Conservation (phyloP, 106 monocot species). For the Narthecium ossifragum region DNA sequence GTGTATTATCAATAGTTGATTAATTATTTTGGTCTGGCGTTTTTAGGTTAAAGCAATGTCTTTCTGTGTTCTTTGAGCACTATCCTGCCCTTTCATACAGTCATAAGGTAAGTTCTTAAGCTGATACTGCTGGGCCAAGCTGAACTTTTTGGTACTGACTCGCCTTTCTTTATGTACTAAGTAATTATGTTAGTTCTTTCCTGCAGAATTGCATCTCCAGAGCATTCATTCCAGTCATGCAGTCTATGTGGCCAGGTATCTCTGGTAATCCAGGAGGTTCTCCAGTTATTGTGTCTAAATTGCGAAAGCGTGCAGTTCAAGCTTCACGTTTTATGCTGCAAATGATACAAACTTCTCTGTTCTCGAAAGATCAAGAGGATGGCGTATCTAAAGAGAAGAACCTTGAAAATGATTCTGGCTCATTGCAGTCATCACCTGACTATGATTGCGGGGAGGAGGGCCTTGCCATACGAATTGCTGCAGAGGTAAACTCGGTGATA, state of each 20-base stretch:
- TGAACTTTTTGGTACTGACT: too few relatives aligned
- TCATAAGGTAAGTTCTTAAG: conserved; percentile 68
- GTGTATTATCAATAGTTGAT: background rate
- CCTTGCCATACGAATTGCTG: conserved; percentile 81
- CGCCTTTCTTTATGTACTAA: too few relatives aligned
- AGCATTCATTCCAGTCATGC: conserved; percentile 77
- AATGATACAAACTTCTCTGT: conserved; percentile 81
- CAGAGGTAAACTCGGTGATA: conserved; percentile 47
- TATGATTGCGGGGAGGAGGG: conserved; percentile 68
- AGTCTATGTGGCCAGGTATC: conserved; percentile 87
- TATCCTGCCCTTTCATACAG: conserved; percentile 59
- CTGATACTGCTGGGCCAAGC: background rate
- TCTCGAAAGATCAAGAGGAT: conserved; percentile 32
- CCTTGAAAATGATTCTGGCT: conserved; percentile 12
- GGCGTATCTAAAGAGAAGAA: conserved; percentile 16
- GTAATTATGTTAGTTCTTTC: too few relatives aligned
- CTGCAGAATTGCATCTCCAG: conserved; percentile 66
- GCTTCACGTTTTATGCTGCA: conserved; percentile 82
- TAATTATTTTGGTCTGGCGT: background rate
- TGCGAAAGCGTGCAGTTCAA: conserved; percentile 67
- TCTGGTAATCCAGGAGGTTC: conserved; percentile 65
- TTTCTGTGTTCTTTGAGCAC: conserved; percentile 94
- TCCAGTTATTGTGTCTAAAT: conserved; percentile 31
- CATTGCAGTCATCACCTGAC: conserved; percentile 22
- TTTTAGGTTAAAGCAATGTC: conserved; percentile 79